phyloP scores from a whole-genome alignment of 192 early-diverging fungal species.

The Funneliformis mosseae region DNA sequence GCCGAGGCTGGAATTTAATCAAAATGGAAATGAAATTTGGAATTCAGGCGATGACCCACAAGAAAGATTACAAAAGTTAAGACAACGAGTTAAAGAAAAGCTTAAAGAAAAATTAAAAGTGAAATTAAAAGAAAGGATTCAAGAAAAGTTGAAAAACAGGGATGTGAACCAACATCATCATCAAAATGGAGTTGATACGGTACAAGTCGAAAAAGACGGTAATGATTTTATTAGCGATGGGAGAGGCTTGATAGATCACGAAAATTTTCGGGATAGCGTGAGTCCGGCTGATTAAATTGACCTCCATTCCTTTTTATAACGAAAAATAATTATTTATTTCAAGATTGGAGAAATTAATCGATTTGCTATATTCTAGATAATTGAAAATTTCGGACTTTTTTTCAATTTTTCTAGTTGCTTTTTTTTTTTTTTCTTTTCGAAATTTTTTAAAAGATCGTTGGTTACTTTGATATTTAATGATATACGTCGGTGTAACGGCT shows the following conservation, averaged over 20 bases:
- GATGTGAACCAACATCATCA: neutral
- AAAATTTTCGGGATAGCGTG: neutral
- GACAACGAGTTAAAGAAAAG: constrained; percentile 3
- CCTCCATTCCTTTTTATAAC: neutral
- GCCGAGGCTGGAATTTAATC: constrained; percentile 34
- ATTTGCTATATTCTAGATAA: too few species aligned
- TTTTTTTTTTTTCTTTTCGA: too few species aligned
- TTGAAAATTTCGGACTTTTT: too few species aligned
- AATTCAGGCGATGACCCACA: constrained; percentile 30
- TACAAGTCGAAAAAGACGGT: neutral
- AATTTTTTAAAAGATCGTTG: too few species aligned
- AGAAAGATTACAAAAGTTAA: constrained; percentile 12
- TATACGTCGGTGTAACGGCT: too few species aligned
- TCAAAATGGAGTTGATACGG: neutral
- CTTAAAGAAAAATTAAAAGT: constrained; percentile 10
- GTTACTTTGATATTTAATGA: too few species aligned
- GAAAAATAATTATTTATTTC: too few species aligned
- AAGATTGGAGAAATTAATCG: too few species aligned
- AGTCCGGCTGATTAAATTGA: neutral
- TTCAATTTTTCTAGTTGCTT: too few species aligned
- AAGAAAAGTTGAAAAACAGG: neutral
- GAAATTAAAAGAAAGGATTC: constrained; percentile 15
- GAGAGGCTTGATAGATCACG: neutral
- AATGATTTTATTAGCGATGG: neutral
- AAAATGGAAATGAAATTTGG: constrained; percentile 31